Conservation (phyloP, 805 yeast species). For the Gaillardinia entomophila region DNA sequence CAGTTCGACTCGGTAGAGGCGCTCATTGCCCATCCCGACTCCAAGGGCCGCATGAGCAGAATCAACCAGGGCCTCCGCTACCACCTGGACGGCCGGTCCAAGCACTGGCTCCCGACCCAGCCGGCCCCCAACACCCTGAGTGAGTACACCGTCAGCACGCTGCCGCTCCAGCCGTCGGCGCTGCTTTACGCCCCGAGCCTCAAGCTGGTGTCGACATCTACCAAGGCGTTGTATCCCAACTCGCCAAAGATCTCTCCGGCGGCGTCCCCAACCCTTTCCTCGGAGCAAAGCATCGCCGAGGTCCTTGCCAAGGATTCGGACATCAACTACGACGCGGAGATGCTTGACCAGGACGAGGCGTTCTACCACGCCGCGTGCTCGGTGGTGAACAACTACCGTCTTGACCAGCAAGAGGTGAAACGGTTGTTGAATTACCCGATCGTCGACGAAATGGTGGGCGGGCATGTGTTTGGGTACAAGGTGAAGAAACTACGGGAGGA, state of each 20-base stretch:
- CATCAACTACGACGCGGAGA: conserved; percentile 26
- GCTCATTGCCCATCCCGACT: conserved; percentile 60
- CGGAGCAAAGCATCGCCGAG: conserved; percentile 15
- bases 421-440: conserved; percentile 36
- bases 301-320: conserved; percentile 12
- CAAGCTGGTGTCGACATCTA: conserved; percentile 24
- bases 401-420: conserved; percentile 28
- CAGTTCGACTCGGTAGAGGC: conserved; percentile 80
- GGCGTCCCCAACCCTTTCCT: conserved; percentile 6
- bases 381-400: conserved; percentile 14
- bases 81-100: conserved; percentile 68
- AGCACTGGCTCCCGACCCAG: conserved; percentile 63
- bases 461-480: conserved; percentile 37
- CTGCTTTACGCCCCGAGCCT: conserved; percentile 22
- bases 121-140: conserved; percentile 8
- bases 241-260: conserved; percentile 22
- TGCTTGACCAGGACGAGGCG: conserved; percentile 33
- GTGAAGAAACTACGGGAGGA: conserved; percentile 31
- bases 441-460: conserved; percentile 34
- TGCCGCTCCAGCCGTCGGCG: conserved; percentile 24
- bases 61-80: conserved; percentile 81
- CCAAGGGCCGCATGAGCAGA: conserved; percentile 58
- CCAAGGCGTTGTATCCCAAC: conserved; percentile 23
- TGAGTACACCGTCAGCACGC: conserved; percentile 9
- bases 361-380: conserved; percentile 25